Conservation (phyloP, 768 basidiomycete species). For the Agrocybe praecox region DNA sequence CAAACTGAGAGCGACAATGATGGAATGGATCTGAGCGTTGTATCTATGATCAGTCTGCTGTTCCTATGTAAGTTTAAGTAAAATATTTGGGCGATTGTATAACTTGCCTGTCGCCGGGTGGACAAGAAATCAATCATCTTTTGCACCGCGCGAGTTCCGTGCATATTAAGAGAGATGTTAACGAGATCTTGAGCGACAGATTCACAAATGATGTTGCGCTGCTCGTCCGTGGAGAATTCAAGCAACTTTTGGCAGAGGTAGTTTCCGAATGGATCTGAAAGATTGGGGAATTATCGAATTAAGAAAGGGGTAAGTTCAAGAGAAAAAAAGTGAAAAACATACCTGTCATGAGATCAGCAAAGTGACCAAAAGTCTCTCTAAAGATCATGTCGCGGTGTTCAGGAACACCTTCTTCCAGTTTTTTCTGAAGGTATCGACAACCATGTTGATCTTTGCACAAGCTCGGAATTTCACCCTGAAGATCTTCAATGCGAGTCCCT, state of each 20-base stretch:
- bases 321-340: conserved; percentile 19
- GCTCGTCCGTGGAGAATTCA: conserved; percentile 97
- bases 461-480: conserved; percentile 91
- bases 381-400: conserved; percentile 99
- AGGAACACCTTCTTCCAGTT: conserved; percentile 92
- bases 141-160: conserved; percentile 98
- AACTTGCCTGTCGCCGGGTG: conserved; percentile 86
- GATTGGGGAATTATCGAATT: conserved; percentile 3
- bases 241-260: conserved; percentile 98
- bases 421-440: conserved; percentile 98
- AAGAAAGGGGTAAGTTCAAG: conserved; percentile 1
- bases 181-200: conserved; percentile 97
- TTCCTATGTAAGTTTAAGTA: conserved; percentile 55
- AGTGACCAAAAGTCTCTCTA: conserved; percentile 96
- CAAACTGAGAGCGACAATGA: conserved; percentile 94
- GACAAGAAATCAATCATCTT: conserved; percentile 99
- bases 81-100: conserved; percentile 26
- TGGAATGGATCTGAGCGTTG: conserved; percentile 92
- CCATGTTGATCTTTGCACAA: conserved; percentile 99
- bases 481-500: conserved; percentile 92
- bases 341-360: conserved; percentile 99
- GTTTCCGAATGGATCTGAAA: conserved; percentile 94
- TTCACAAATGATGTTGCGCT: conserved; percentile 95
- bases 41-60: conserved; percentile 79
- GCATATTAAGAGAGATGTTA: conserved; percentile 99